Percentiles rank a stretch among this genome's conserved stretches.
Evolutionary conservation across 352 stramenopile genomes (phyloP).

Genomic region (Phytophthora nicotianae): DNA sequence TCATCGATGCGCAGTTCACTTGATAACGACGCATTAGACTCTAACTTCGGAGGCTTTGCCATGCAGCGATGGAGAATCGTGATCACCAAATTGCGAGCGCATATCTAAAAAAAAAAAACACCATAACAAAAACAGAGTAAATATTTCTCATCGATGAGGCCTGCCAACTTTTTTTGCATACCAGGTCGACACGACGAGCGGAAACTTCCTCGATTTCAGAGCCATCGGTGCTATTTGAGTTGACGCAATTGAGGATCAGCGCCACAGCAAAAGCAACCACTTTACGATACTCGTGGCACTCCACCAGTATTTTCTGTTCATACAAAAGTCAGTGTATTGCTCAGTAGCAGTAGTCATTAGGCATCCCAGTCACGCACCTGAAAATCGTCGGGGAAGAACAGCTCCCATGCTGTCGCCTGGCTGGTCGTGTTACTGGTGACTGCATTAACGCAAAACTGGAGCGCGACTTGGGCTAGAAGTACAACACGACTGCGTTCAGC

Average conservation of each 20-base stretch:
- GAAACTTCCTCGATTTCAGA: conserved; percentile 28
- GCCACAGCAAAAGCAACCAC: conserved; percentile 70
- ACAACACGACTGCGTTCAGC: conserved; percentile 44
- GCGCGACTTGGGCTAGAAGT: conserved; percentile 61
- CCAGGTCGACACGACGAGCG: conserved; percentile 54
- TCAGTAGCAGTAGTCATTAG: neutral
- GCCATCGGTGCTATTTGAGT: conserved; percentile 28
- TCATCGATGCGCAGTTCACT: conserved; percentile 34
- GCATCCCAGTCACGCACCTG: conserved; percentile 41
- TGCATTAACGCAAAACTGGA: conserved; percentile 81
- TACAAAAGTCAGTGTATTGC: conserved; percentile 5
- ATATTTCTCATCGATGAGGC: neutral
- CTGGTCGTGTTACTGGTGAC: conserved; percentile 52
- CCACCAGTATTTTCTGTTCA: conserved; percentile 77
- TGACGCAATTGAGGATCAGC: conserved; percentile 74
- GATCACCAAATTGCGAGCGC: conserved; percentile 69
- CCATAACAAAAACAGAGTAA: neutral
- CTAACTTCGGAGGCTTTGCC: conserved; percentile 30
- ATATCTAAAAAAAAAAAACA: conserved; percentile 42
- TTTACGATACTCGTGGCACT: conserved; percentile 82
- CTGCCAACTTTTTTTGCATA: conserved; percentile 21
- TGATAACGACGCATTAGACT: conserved; percentile 6
- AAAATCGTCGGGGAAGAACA: conserved; percentile 75
- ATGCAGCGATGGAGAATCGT: conserved; percentile 81
- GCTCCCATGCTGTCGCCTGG: conserved; percentile 55